These are phyloP conservation scores for Fraxinus nigra DNA, from an alignment of 305 asterid genomes.

Conservation along the genomic window DNA sequence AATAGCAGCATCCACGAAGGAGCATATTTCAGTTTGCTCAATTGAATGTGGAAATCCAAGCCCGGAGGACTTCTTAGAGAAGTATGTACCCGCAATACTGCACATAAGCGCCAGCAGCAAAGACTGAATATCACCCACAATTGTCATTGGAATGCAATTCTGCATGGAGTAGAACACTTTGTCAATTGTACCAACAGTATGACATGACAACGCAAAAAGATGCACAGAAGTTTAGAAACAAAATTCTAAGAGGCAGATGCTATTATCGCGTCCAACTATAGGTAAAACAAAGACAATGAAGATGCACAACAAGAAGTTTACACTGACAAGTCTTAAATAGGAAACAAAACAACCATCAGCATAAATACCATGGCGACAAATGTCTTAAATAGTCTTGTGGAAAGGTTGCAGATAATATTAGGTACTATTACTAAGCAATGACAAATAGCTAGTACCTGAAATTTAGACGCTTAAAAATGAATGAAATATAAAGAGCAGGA, in stretches of 20 bases:
- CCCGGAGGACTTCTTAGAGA: constrained; percentile 56
- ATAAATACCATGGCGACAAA: not conserved
- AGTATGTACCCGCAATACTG: constrained; percentile 69
- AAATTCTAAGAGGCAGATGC: not conserved
- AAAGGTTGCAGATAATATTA: not conserved
- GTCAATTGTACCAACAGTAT: constrained; percentile 18
- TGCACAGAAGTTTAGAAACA: constrained; percentile 12
- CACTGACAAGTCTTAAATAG: not conserved
- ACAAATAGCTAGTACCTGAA: not conserved
- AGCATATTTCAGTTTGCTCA: constrained; percentile 62
- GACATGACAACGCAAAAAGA: constrained; percentile 4
- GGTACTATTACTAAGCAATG: not conserved
- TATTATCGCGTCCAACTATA: not conserved
- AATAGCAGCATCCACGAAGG: constrained; percentile 84
- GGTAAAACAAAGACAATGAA: not conserved
- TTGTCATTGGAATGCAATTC: constrained; percentile 50
- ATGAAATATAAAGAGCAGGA: constrained; percentile 16
- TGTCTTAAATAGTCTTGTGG: not conserved
- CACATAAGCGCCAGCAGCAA: constrained; percentile 69
- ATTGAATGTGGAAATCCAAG: constrained; percentile 51
- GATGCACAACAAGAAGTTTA: constrained; percentile 7
- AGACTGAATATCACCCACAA: constrained; percentile 74
- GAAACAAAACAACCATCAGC: not conserved
- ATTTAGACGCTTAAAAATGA: not conserved
- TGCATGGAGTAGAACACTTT: constrained; percentile 41